These are phyloP conservation scores for Coprinopsis marcescibilis DNA, from an alignment of 768 basidiomycete species.

Conservation along the genomic window DNA sequence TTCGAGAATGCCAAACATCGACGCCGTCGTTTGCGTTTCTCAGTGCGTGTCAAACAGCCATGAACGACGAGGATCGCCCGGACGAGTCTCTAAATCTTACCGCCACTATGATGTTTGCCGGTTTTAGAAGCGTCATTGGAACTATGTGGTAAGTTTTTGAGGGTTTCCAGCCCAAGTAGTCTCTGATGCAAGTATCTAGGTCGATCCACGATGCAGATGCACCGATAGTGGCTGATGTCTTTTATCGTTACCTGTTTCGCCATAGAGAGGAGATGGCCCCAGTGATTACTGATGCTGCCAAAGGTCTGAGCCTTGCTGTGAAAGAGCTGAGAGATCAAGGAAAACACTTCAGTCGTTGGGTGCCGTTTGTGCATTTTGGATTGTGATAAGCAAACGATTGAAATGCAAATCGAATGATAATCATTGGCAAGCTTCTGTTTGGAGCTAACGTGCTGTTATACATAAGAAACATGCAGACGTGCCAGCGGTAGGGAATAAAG, in stretches of 20 bases:
- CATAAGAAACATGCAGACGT: too few relatives aligned
- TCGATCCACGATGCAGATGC: conserved; percentile 5
- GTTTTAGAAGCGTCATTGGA: conserved; percentile 27
- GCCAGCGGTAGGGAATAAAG: too few relatives aligned
- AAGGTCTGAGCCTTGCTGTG: neutral
- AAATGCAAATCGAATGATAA: too few relatives aligned
- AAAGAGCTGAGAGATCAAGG: neutral
- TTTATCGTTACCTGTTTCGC: conserved; percentile 6
- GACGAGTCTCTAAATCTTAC: conserved; percentile 29
- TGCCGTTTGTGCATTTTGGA: conserved; percentile 9
- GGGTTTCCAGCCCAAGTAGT: neutral
- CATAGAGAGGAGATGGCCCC: too few relatives aligned
- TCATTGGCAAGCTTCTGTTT: too few relatives aligned
- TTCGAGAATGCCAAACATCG: conserved; percentile 13
- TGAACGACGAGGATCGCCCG: conserved; percentile 20
- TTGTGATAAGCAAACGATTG: too few relatives aligned
- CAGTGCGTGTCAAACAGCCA: conserved; percentile 38
- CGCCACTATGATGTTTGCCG: conserved; percentile 31
- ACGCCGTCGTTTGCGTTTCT: conserved; percentile 31
- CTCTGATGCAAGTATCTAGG: neutral
- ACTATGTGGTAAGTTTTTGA: conserved; percentile 35
- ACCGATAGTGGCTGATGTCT: conserved; percentile 7
- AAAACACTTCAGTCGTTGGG: neutral
- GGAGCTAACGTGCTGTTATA: too few relatives aligned
- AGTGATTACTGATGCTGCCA: too few relatives aligned